Evolutionary conservation across 805 yeast genomes (phyloP).

Genomic region (Starmerella apis): DNA sequence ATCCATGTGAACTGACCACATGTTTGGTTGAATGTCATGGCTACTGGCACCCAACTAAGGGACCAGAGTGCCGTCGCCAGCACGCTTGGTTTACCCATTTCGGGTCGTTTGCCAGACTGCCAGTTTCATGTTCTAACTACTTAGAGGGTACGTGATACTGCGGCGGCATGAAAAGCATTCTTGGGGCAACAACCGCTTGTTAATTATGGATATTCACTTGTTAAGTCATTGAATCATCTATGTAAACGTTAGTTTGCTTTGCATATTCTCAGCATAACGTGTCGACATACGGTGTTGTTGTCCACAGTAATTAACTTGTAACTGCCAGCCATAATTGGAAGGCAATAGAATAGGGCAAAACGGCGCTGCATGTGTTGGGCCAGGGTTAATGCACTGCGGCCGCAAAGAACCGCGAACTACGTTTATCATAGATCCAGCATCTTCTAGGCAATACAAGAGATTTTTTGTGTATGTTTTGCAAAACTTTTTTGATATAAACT

Average conservation of each 20-base stretch:
- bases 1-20: constrained; percentile 63
- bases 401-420: constrained; percentile 4
- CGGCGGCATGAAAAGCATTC: neutral
- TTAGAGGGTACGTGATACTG: neutral
- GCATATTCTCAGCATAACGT: too few relatives aligned
- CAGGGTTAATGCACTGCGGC: constrained; percentile 7
- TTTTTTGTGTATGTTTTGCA: neutral
- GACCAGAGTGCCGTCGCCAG: constrained; percentile 30
- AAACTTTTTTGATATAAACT: too few relatives aligned
- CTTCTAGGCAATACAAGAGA: neutral
- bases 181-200: too few relatives aligned
- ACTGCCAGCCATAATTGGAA: neutral
- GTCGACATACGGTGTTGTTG: too few relatives aligned
- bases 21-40: constrained; percentile 56
- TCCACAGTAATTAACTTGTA: too few relatives aligned
- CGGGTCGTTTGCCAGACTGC: neutral
- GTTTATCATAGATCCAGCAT: neutral
- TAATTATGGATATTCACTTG: too few relatives aligned
- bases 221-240: too few relatives aligned
- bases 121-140: neutral
- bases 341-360: neutral
- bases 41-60: constrained; percentile 71
- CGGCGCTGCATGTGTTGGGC: neutral
- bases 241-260: too few relatives aligned
- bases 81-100: constrained; percentile 1